Percentiles rank a stretch among this genome's conserved stretches.
Evolutionary conservation across 768 basidiomycete species (phyloP).

Genomic region (Asterophora parasitica): DNA sequence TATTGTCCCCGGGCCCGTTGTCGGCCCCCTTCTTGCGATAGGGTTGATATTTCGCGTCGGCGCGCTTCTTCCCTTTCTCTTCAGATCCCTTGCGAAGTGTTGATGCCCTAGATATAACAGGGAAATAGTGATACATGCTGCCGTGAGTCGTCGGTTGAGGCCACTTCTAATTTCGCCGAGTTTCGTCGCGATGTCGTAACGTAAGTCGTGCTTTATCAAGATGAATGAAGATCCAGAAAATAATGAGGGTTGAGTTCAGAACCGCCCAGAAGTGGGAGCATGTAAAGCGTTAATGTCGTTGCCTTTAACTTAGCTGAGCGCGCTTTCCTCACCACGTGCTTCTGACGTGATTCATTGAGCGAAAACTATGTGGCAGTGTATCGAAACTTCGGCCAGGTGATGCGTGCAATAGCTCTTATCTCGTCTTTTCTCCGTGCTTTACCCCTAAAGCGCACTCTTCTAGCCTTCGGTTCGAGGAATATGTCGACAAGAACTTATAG

Average conservation of each 20-base stretch:
- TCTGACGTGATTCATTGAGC: conserved; percentile 9
- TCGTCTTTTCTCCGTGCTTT: conserved; percentile 12
- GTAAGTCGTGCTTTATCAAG: too few relatives aligned
- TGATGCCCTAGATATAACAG: conserved; percentile 17
- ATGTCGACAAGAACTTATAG: conserved; percentile 69
- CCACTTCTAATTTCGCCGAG: too few relatives aligned
- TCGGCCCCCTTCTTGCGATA: conserved; percentile 8
- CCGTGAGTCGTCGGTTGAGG: neutral
- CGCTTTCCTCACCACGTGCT: conserved; percentile 6
- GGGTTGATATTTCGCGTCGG: conserved; percentile 14
- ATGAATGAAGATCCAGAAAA: too few relatives aligned
- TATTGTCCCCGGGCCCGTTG: conserved; percentile 7
- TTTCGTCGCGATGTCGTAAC: too few relatives aligned
- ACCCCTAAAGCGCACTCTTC: conserved; percentile 1
- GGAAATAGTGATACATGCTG: conserved; percentile 22
- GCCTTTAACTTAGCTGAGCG: too few relatives aligned
- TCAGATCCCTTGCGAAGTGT: conserved; percentile 4
- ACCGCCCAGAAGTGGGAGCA: too few relatives aligned
- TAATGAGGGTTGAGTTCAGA: too few relatives aligned
- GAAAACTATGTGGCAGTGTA: conserved; percentile 10
- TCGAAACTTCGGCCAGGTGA: neutral
- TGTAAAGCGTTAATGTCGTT: too few relatives aligned
- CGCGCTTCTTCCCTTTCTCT: conserved; percentile 14
- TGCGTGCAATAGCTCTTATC: conserved; percentile 11
- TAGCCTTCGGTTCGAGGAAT: conserved; percentile 12